Evolutionary conservation across 2,329 filamentous ascomycete genomes (phyloP), one percentile per base, ranked within the genome.

Genomic region (Pseudocercospora fuligena): DNA sequence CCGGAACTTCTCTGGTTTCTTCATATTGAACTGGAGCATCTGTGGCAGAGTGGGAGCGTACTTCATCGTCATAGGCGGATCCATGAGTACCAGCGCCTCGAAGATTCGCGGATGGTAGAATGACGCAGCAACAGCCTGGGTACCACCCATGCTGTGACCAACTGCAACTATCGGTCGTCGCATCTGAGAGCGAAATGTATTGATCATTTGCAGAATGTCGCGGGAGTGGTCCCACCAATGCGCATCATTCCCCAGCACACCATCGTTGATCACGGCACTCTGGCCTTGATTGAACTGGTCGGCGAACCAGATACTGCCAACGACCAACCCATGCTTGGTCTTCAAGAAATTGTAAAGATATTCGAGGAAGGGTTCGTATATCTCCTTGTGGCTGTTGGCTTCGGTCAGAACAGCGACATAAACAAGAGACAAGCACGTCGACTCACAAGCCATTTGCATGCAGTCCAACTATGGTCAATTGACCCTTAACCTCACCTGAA

Each of bases 61-160:
- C 16, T 43, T 33, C 57, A 60, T 51, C 3, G 54, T 53, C n/a
- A 65, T 61, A 2, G 58, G 11, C 11, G 65, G 40, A 56, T 67
- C 65, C 9, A 67, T 49, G 43, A 67, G 9, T 3, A 67, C 58
- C 2, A 67, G 9, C 19, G 56, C 36, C 8, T 67, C 61, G 36
- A 67, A 64, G 1, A 66, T 19, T 14, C 58, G 58, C 0, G 65
- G 65, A 53, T 67, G 65, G 9, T 58, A 43, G 14, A 16, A n/a
- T 7, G 66, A 49, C 9, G 56, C 25, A 11, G 40, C 53, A 16
- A 63, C 46, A 19, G 51, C 27, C 65, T 90, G 87, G 74, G 87
- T 87, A 68, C 86, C 92, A 72, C 94, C 94, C 82, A 96, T 93
- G 72, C 92, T 95, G 80, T 97, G 94, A n/a, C 92, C 94, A 31